phyloP scores from a whole-genome alignment of 1,139 yeast genomes.

The Yamadazyma atmosphaerica region DNA sequence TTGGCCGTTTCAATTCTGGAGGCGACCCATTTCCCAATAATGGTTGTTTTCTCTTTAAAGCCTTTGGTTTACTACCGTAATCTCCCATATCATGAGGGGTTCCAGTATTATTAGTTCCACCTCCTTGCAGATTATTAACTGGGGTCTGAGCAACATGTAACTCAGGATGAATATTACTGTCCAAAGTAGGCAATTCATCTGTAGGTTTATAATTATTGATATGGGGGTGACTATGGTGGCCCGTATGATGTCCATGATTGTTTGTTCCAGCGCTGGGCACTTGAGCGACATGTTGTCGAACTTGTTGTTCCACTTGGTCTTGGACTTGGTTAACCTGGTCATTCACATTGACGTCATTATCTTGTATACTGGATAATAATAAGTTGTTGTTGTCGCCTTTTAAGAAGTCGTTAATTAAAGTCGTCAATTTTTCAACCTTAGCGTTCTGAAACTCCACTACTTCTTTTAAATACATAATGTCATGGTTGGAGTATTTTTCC shows the following conservation, averaged over 20 bases:
- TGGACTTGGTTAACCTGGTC: conserved; percentile 14
- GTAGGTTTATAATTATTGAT: conserved; percentile 12
- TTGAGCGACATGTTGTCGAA: conserved; percentile 11
- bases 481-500: conserved; percentile 28
- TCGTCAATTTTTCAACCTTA: conserved; percentile 41
- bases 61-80: conserved; percentile 12
- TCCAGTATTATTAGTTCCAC: background rate
- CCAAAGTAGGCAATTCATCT: conserved; percentile 12
- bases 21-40: conserved; percentile 2
- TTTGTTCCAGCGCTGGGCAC: background rate
- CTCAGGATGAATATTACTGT: conserved; percentile 18
- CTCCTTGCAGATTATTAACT: conserved; percentile 21
- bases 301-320: conserved; percentile 20
- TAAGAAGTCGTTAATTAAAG: conserved; percentile 31
- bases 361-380: conserved; percentile 23
- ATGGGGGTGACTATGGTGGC: conserved; percentile 3
- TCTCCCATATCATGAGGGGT: conserved; percentile 16
- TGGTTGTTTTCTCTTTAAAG: conserved; percentile 14
- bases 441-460: conserved; percentile 39
- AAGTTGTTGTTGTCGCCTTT: conserved; percentile 32
- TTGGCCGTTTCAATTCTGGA: conserved; percentile 29
- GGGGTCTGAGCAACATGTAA: conserved; percentile 12
- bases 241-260: background rate
- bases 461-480: conserved; percentile 37
- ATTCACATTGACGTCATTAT: conserved; percentile 18